Percentiles rank a stretch among this genome's conserved stretches.
Evolutionary conservation across 305 asterid species (phyloP).

Genomic region (Euphrasia arctica): DNA sequence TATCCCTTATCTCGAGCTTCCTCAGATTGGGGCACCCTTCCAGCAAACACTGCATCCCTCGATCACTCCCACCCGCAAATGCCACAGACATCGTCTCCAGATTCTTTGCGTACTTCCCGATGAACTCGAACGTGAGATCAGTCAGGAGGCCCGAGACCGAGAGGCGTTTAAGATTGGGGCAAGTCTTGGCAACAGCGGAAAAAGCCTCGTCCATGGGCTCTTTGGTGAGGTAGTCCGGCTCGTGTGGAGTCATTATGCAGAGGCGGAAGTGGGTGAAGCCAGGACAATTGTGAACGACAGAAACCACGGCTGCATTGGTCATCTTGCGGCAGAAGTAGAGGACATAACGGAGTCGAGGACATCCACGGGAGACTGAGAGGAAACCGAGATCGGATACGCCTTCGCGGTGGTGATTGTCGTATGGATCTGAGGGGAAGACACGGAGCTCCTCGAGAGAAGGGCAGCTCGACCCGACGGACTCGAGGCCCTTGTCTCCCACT

Average conservation of each 20-base stretch:
- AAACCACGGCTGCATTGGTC: conserved; percentile 84
- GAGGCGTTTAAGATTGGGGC: conserved; percentile 72
- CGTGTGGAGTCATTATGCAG: conserved; percentile 73
- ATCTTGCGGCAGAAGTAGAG: conserved; percentile 86
- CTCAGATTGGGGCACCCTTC: conserved; percentile 78
- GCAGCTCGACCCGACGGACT: conserved; percentile 68
- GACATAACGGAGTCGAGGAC: conserved; percentile 77
- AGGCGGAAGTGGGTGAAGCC: conserved; percentile 87
- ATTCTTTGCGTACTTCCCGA: conserved; percentile 73
- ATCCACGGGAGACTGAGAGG: conserved; percentile 76
- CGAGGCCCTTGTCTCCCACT: conserved; percentile 78
- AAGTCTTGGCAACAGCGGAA: conserved; percentile 74
- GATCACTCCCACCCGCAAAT: conserved; percentile 81
- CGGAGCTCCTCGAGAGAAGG: conserved; percentile 72
- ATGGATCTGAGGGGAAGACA: conserved; percentile 75
- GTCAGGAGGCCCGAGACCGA: conserved; percentile 77
- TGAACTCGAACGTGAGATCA: conserved; percentile 71
- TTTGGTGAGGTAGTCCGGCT: conserved; percentile 69
- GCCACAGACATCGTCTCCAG: conserved; percentile 88
- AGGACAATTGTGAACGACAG: conserved; percentile 70
- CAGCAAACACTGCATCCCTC: conserved; percentile 76
- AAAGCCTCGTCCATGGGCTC: conserved; percentile 91
- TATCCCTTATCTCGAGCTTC: conserved; percentile 89
- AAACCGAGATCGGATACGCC: conserved; percentile 78
- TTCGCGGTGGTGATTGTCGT: conserved; percentile 45